These are phyloP conservation scores for Annona squamosa DNA, from an alignment of 164 flowering plant species.

Conservation along the genomic window DNA sequence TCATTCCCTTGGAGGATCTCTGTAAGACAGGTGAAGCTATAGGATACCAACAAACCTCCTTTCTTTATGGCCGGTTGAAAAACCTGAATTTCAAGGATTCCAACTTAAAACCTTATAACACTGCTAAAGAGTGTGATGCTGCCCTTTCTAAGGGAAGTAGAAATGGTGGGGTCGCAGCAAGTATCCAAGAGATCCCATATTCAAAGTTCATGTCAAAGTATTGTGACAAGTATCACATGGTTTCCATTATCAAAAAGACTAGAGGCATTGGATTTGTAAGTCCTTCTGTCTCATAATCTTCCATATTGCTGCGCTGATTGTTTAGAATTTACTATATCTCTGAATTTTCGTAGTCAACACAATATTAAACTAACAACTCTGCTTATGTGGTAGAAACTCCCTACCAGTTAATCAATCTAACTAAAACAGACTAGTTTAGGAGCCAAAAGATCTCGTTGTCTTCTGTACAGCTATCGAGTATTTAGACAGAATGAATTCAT, in stretches of 20 bases:
- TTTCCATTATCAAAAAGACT: slow-evolving; percentile 16
- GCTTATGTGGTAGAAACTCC: too few species aligned
- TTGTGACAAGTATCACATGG: slow-evolving; percentile 24
- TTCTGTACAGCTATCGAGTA: too few species aligned
- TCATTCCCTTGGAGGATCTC: slow-evolving; percentile 26
- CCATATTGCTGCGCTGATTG: too few species aligned
- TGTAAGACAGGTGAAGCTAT: slow-evolving; percentile 23
- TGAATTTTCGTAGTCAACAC: too few species aligned
- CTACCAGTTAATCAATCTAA: too few species aligned
- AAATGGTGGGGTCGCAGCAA: slow-evolving; percentile 36
- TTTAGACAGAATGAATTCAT: too few species aligned
- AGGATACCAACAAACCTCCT: slow-evolving; percentile 33
- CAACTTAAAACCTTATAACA: slow-evolving; percentile 15
- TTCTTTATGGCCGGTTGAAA: slow-evolving; percentile 23
- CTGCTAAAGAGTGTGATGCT: slow-evolving; percentile 21
- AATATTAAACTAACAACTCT: too few species aligned
- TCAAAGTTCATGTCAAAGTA: slow-evolving; percentile 25
- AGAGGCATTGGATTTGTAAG: slow-evolving; percentile 26
- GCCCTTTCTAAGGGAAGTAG: slow-evolving; percentile 27
- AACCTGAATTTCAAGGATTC: slow-evolving; percentile 15
- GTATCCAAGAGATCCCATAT: slow-evolving; percentile 42
- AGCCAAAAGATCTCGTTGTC: too few species aligned
- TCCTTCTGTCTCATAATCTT: background rate
- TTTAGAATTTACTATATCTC: too few species aligned
- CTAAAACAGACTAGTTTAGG: too few species aligned